Base-by-base conservation (phyloP, 1,139 yeast genomes). In the Taiozyma onychis region DNA sequence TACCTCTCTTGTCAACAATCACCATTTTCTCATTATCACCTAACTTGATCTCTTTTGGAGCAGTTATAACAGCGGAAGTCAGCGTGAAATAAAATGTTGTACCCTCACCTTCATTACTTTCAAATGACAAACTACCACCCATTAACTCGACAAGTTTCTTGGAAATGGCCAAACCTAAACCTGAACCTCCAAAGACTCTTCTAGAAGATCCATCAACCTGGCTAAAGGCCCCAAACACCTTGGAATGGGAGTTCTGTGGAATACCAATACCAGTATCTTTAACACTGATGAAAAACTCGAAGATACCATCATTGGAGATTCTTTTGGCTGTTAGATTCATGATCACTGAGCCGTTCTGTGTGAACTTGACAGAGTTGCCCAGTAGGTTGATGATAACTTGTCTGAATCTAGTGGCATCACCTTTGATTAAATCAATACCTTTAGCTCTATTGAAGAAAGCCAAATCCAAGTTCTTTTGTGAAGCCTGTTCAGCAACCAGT, bases 221-320 rank as follows among this genome's bases (percentile, higher is more conserved):
- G 39, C 80, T 76, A 57, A 81, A 81, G 1, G 82, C 82, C 6
- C 81, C 77, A 63, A 81, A 81, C 1, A 80, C 76, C 62, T 76
- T 78, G 43, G 68, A 66, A 39, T 71, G 68, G 3, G 80, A 72
- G 45, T 70, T 73, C 46, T 70, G 68, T 3, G 83, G 81, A 45
- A 81, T 80, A 6, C 86, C 85, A 53, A 80, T 80, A n/a, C 86
- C 85, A 0, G 85, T 77, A 57, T 81, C 86, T 44, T 70, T 67
- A 14, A 79, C 80, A 3, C 69, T 61, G 8, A 79, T 63, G 4
- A 63, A 59, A 51, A 78, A 67, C 53, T 77, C 80, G 51, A 70
- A 74, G 16, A 81, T 64, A 44, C 68, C 68, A 35, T 66, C 70
- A 3, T 62, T 45, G 4, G 68, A 61, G 1, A 70, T 63, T 47